phyloP scores from a whole-genome alignment of 495 filamentous ascomycete species.

The Aspergillus carlsbadensis region DNA sequence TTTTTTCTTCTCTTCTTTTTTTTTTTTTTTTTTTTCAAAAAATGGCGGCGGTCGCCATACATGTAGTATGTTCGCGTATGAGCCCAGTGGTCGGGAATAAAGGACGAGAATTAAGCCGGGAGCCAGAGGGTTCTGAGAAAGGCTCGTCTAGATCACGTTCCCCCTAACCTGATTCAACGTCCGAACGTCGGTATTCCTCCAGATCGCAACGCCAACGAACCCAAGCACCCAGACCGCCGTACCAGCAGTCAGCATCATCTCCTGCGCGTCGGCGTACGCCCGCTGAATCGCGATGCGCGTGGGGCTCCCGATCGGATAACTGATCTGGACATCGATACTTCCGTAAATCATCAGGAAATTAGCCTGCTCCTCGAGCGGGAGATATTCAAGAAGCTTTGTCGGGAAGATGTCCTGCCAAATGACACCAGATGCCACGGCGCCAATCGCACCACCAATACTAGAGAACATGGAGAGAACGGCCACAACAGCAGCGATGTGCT shows the following conservation, averaged over 20 bases:
- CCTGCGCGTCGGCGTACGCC: constrained; percentile 56
- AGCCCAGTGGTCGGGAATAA: too few species aligned
- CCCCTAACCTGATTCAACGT: constrained; percentile 11
- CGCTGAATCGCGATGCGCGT: constrained; percentile 51
- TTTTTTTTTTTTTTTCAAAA: too few species aligned
- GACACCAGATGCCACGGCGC: constrained; percentile 47
- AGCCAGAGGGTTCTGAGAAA: too few species aligned
- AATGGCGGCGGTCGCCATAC: too few species aligned
- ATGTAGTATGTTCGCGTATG: too few species aligned
- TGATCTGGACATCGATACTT: constrained; percentile 46
- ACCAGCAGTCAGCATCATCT: constrained; percentile 51
- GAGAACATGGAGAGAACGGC: constrained; percentile 61
- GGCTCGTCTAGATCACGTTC: constrained; percentile 9
- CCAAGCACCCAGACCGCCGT: neutral
- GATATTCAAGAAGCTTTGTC: constrained; percentile 43
- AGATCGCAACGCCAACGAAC: constrained; percentile 33
- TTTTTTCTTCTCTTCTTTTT: too few species aligned
- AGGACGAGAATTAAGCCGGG: too few species aligned
- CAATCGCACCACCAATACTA: constrained; percentile 64
- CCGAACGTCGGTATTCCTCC: constrained; percentile 11
- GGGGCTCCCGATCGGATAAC: constrained; percentile 38
- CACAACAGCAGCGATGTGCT: constrained; percentile 65
- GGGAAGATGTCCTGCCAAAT: too few species aligned
- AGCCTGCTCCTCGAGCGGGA: constrained; percentile 44
- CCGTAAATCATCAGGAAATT: constrained; percentile 36